Evolutionary conservation across 805 yeast genomes (phyloP).

Genomic region (Pachysolen tannophilus): DNA sequence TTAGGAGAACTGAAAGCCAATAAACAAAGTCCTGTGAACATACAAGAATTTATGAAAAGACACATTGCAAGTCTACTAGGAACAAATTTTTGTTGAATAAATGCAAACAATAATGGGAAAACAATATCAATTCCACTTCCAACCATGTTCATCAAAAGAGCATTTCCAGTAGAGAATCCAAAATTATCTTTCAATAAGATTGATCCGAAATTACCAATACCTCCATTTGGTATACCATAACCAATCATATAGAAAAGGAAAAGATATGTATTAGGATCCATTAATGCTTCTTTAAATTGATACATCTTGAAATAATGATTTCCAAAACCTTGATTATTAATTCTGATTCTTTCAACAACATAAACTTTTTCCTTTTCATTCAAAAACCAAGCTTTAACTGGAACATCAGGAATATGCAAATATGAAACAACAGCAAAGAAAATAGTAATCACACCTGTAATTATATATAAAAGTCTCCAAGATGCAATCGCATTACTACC

Average conservation of each 20-base stretch:
- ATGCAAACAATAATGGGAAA: constrained; percentile 24
- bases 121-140: constrained; percentile 25
- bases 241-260: constrained; percentile 31
- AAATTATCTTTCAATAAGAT: constrained; percentile 30
- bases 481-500: constrained; percentile 33
- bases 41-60: constrained; percentile 14
- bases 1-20: constrained; percentile 22
- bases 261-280: constrained; percentile 39
- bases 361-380: constrained; percentile 31
- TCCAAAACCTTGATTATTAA: constrained; percentile 36
- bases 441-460: constrained; percentile 55
- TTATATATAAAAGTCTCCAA: constrained; percentile 55
- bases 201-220: constrained; percentile 38
- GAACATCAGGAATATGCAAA: constrained; percentile 49
- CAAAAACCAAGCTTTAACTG: constrained; percentile 38
- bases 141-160: constrained; percentile 26
- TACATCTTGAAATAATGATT: constrained; percentile 26
- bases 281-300: constrained; percentile 31
- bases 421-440: constrained; percentile 37
- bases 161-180: constrained; percentile 21
- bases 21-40: constrained; percentile 22
- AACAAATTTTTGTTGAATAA: constrained; percentile 10
- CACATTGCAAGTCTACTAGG: constrained; percentile 18
- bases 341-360: constrained; percentile 45
- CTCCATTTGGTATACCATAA: constrained; percentile 50